Conservation (phyloP, 805 yeast genomes). For the Lachancea lanzarotensis region DNA sequence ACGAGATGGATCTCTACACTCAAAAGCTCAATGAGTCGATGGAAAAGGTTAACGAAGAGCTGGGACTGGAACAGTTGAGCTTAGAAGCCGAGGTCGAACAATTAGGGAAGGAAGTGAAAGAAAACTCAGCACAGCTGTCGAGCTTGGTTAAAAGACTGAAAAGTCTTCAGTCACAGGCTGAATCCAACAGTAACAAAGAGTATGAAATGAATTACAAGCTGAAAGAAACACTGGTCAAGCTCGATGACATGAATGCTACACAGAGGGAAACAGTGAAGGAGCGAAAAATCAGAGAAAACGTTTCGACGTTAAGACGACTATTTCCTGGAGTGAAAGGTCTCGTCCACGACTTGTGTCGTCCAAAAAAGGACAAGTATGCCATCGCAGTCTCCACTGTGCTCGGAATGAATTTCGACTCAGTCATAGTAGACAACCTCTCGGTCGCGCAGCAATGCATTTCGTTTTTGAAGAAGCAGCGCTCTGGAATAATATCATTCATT, state of each 20-base stretch:
- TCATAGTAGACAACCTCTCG: conserved; percentile 67
- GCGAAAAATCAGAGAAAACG: conserved; percentile 63
- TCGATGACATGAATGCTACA: conserved; percentile 69
- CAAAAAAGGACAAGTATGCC: conserved; percentile 66
- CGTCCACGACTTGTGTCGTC: conserved; percentile 72
- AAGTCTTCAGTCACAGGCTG: conserved; percentile 33
- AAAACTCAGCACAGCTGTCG: conserved; percentile 31
- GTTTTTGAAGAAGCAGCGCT: conserved; percentile 74
- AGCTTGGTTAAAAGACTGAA: conserved; percentile 33
- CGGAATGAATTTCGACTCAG: conserved; percentile 74
- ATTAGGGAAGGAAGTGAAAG: conserved; percentile 33
- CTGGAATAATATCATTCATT: conserved; percentile 80
- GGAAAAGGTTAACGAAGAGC: conserved; percentile 30
- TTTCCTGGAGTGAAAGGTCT: conserved; percentile 83
- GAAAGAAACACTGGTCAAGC: conserved; percentile 48
- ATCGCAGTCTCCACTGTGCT: conserved; percentile 68
- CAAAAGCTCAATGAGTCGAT: conserved; percentile 33
- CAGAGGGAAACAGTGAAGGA: conserved; percentile 73
- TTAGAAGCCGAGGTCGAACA: conserved; percentile 28
- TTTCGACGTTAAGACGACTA: conserved; percentile 58
- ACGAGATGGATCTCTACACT: conserved; percentile 35
- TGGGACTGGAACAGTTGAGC: conserved; percentile 32
- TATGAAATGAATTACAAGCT: conserved; percentile 57
- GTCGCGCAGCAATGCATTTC: conserved; percentile 73
- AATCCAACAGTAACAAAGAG: conserved; percentile 42